phyloP scores from a whole-genome alignment of 495 filamentous ascomycete species.

The Tuber aestivum region DNA sequence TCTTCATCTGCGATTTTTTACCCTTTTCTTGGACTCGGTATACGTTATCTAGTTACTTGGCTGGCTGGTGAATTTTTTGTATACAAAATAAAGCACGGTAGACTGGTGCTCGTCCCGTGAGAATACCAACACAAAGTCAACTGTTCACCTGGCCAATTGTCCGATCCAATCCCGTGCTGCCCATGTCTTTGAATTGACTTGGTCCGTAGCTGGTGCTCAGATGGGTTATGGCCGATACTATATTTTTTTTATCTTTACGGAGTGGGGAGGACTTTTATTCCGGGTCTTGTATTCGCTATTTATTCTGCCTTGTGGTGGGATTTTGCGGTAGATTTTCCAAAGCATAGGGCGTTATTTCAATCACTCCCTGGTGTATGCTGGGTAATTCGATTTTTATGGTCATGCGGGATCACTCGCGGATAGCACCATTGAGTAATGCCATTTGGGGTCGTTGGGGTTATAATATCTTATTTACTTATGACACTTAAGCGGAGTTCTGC shows the following conservation, averaged over 20 bases:
- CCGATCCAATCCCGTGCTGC: not conserved
- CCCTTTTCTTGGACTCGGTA: not conserved
- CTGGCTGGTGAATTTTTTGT: not conserved
- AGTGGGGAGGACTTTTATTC: not conserved
- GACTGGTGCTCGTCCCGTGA: not conserved
- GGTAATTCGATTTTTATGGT: too few relatives aligned
- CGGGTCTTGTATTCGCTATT: not conserved
- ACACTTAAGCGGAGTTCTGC: too few relatives aligned
- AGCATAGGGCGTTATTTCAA: not conserved
- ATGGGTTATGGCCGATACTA: not conserved
- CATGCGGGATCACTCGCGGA: too few relatives aligned
- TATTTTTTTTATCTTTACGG: not conserved
- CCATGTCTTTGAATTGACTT: not conserved
- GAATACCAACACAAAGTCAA: not conserved
- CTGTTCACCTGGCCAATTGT: not conserved
- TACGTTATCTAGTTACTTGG: not conserved
- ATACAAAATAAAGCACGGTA: not conserved
- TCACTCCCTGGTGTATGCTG: not conserved
- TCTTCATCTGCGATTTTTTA: not conserved
- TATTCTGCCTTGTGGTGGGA: not conserved
- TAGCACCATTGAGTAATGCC: too few relatives aligned
- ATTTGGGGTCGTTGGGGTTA: too few relatives aligned
- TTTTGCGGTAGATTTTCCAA: too few relatives aligned
- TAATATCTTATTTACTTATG: too few relatives aligned
- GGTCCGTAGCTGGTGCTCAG: not conserved